Percentiles rank a stretch among this genome's conserved stretches.
phyloP scores from a whole-genome alignment of 805 yeast species.

The Ogataea polymorpha region DNA sequence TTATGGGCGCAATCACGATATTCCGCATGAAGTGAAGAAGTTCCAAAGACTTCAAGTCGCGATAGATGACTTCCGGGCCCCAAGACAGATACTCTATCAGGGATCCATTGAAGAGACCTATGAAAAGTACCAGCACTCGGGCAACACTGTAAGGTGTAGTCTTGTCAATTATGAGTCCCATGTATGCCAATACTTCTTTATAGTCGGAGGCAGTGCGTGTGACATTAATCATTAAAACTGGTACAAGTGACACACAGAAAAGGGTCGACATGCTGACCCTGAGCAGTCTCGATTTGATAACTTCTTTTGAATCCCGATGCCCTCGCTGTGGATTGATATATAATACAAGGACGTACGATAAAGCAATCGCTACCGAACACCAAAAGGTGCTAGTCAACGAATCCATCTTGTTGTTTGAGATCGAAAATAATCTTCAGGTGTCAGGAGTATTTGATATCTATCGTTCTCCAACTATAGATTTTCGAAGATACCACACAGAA shows the following conservation, averaged over 20 bases:
- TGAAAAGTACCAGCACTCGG: slow-evolving; percentile 31
- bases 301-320: slow-evolving; percentile 41
- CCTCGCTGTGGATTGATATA: slow-evolving; percentile 28
- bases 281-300: slow-evolving; percentile 40
- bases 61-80: slow-evolving; percentile 10
- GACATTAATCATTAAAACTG: slow-evolving; percentile 27
- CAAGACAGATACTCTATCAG: slow-evolving; percentile 34
- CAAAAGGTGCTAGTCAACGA: slow-evolving; percentile 14
- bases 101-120: slow-evolving; percentile 49
- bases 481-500: slow-evolving; percentile 63
- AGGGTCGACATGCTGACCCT: slow-evolving; percentile 36
- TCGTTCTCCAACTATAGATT: slow-evolving; percentile 28
- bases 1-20: slow-evolving; percentile 65
- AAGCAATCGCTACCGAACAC: slow-evolving; percentile 36
- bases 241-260: slow-evolving; percentile 31
- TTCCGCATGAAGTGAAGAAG: slow-evolving; percentile 48
- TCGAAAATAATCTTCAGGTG: slow-evolving; percentile 3
- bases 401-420: neutral
- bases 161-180: slow-evolving; percentile 17
- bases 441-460: neutral
- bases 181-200: slow-evolving; percentile 3
- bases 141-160: slow-evolving; percentile 18
- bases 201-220: slow-evolving; percentile 13
- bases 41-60: slow-evolving; percentile 2
- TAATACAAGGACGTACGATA: slow-evolving; percentile 45